These are phyloP conservation scores for Cyclanthera cordifolia DNA, from an alignment of 306 rosid genomes.

Conservation along the genomic window DNA sequence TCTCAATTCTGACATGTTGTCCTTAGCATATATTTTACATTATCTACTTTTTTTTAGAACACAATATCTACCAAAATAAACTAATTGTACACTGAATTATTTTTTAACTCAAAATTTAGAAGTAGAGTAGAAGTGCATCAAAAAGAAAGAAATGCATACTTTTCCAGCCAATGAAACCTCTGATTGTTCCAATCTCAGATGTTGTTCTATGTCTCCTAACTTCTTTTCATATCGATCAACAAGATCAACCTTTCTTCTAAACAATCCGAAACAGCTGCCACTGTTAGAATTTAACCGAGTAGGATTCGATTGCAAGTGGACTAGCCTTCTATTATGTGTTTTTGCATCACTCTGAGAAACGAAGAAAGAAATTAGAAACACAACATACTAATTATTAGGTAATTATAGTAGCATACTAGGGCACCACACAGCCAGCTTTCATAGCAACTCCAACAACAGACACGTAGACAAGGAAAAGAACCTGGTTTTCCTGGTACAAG, in stretches of 20 bases:
- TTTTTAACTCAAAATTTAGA: not conserved
- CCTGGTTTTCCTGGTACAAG: conserved; percentile 1
- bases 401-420: not conserved
- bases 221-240: conserved; percentile 50
- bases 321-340: conserved; percentile 31
- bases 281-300: conserved; percentile 19
- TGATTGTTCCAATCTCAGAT: conserved; percentile 54
- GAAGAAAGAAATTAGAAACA: conserved; percentile 11
- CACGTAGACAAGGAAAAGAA: not conserved
- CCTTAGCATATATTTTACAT: not conserved
- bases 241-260: conserved; percentile 36
- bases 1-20: not conserved
- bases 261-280: conserved; percentile 40
- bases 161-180: conserved; percentile 53
- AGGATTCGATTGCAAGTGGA: conserved; percentile 39
- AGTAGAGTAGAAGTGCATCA: not conserved
- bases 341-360: conserved; percentile 47
- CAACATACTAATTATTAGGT: not conserved
- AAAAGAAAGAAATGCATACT: conserved; percentile 43
- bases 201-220: conserved; percentile 63
- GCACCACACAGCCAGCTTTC: conserved; percentile 19
- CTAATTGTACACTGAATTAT: not conserved
- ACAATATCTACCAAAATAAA: not conserved
- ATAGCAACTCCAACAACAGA: not conserved
- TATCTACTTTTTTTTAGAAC: not conserved